Base-by-base conservation (phyloP, 345 rosid genomes). In the Eucalyptus victrix region DNA sequence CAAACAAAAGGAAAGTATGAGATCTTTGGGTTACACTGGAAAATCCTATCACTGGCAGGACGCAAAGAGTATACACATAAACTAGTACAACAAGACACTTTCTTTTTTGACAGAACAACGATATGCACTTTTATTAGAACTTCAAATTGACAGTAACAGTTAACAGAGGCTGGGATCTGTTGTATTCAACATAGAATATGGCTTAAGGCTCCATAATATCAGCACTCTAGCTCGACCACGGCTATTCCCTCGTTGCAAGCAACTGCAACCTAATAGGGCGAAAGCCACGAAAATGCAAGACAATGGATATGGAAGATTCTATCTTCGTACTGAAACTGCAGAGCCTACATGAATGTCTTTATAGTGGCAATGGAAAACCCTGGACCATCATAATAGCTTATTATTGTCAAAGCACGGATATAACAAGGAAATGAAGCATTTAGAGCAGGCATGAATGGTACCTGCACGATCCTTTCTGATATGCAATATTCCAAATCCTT, bases 401-500 rank as follows among this genome's bases (percentile, higher is more conserved):
- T 17, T 5, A 67, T 16, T 67, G 40, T 67, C 4, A 17, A 16
- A 32, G 80, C 42, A 32, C 3, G 1, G 42, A 32, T 32, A 32
- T 32, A 32, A 16, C 4, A 0, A 67, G 4, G 42, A 17, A 67
- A 67, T 67, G 17, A 47, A n/a, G 40, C 37, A 62, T 56, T 17
- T n/a, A 40, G 49, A 56, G 49, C 14, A 56, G 80, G 44, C 17
- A 86, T 17, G 13, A 50, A 80, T 58, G 37, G 53, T 80, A 88
- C 69, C 40, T 3, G 34, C 49, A 2, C 13, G 89, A 34, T n/a
- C 62, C 86, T 19, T 24, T 51, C 47, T 69, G 80, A 86, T 47
- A 90, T 51, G 90, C 91, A 40, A 37, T 19, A 24, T 88, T 44
- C 93, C 92, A 92, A 1, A 91, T 92, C 49, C 92, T 91, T 88